These are phyloP conservation scores for Yarrowia sp. DNA, from an alignment of 805 yeast species.

Conservation along the genomic window DNA sequence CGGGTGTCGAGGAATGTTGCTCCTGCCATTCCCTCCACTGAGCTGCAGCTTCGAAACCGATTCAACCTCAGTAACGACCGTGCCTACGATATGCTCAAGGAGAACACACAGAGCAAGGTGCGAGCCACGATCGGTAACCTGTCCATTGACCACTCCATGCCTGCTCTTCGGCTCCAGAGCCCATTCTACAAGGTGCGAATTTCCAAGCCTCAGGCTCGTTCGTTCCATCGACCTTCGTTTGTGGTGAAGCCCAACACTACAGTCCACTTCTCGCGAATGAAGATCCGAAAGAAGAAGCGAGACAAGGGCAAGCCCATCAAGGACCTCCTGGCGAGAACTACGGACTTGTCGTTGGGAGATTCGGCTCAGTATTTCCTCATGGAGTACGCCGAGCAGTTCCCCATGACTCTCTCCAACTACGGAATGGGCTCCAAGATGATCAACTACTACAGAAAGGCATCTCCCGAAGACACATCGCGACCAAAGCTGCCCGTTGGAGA, in stretches of 20 bases:
- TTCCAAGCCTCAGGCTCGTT: slow-evolving; percentile 63
- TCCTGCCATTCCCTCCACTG: slow-evolving; percentile 34
- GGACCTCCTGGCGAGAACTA: slow-evolving; percentile 67
- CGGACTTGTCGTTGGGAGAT: slow-evolving; percentile 82
- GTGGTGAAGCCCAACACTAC: slow-evolving; percentile 72
- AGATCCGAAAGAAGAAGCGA: slow-evolving; percentile 77
- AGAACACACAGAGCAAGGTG: slow-evolving; percentile 85
- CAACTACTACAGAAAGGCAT: slow-evolving; percentile 84
- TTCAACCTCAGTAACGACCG: slow-evolving; percentile 87
- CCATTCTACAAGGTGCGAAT: slow-evolving; percentile 85
- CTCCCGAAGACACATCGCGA: slow-evolving; percentile 75
- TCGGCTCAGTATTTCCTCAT: slow-evolving; percentile 70
- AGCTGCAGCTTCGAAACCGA: slow-evolving; percentile 53
- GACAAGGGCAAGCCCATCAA: slow-evolving; percentile 80
- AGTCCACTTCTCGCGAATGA: slow-evolving; percentile 71
- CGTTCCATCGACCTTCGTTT: slow-evolving; percentile 78
- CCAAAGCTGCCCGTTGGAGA: slow-evolving; percentile 91
- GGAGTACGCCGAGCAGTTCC: slow-evolving; percentile 90
- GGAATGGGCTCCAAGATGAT: slow-evolving; percentile 96
- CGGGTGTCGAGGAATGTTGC: slow-evolving; percentile 17
- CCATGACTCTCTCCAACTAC: slow-evolving; percentile 75
- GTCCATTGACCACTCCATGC: slow-evolving; percentile 85
- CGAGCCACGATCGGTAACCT: slow-evolving; percentile 90
- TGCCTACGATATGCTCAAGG: slow-evolving; percentile 76
- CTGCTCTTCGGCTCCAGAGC: slow-evolving; percentile 81